phyloP scores from a whole-genome alignment of 371 early-diverging fungal species.

The Rhizopus microsporus region DNA sequence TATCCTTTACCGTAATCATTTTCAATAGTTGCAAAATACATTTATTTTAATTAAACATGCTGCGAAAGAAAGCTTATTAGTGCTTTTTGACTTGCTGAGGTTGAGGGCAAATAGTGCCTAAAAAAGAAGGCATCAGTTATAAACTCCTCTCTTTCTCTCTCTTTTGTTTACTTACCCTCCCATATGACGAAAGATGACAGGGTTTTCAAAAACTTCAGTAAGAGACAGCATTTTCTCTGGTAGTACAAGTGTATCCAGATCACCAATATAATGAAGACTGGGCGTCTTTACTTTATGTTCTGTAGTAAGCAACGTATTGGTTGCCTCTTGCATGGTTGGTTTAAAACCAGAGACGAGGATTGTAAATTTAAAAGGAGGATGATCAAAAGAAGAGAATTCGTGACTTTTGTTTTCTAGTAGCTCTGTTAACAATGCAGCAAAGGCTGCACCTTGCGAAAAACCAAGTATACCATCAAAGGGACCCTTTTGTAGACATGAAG shows the following conservation, averaged over 20 bases:
- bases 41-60: no score
- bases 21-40: no score
- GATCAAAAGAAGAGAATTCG: slow-evolving; percentile 17
- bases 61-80: slow-evolving; percentile 10
- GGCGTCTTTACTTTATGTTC: slow-evolving; percentile 41
- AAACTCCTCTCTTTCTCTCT: neutral
- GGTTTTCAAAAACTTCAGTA: slow-evolving; percentile 29
- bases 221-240: slow-evolving; percentile 36
- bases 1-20: no score
- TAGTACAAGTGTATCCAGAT: slow-evolving; percentile 45
- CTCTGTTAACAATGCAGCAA: slow-evolving; percentile 57
- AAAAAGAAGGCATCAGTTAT: neutral
- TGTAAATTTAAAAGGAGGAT: slow-evolving; percentile 52
- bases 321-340: slow-evolving; percentile 33
- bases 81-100: slow-evolving; percentile 18
- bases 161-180: slow-evolving; percentile 37
- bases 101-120: slow-evolving; percentile 27
- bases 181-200: slow-evolving; percentile 33
- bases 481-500: slow-evolving; percentile 31
- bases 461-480: slow-evolving; percentile 71
- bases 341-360: slow-evolving; percentile 61
- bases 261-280: slow-evolving; percentile 65
- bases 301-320: slow-evolving; percentile 14
- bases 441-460: slow-evolving; percentile 66
- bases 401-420: slow-evolving; percentile 29